Evolutionary conservation across 805 yeast species (phyloP), one percentile per base, ranked within the genome.

Genomic region (Hanseniaspora lachancei): DNA sequence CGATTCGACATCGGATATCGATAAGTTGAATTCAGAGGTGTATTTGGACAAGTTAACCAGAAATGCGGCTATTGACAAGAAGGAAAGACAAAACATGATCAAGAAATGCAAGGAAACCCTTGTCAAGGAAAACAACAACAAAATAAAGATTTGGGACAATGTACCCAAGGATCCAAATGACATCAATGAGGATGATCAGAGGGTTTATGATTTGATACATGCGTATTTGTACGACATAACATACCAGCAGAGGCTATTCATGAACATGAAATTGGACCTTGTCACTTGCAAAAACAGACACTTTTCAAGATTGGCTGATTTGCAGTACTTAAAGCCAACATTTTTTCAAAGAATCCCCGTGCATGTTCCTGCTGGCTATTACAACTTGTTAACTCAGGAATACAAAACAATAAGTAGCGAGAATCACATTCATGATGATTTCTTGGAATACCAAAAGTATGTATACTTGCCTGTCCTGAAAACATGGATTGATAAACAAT

Each of bases 271-370:
- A 38, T 48, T 70, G 21, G 60, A 64, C 8, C 47, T 75, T 3
- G 78, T 74, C 62, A 74, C 75, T 52, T 83, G 89, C 64, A 72
- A 84, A 58, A 82, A 82, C 65, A 70, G 74, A 52, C 89, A 84
- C 67, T 79, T 78, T 59, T 70, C 73, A 48, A 62, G 67, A 0
- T 62, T 72, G 50, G 68, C 72, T 0, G 79, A 78, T 57, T 53
- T 84, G 12, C 34, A 9, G 2, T 9, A 3, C 7, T 7, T 38
- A 15, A 34, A 44, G 20, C 32, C 46, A 20, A 46, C 56, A 16
- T 46, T 43, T 32, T 44, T 46, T 21, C 50, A 53, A n/a, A 44
- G 56, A 46, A 53, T 53, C 10, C 46, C 49, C 9, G 20, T 40
- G n/a, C 16, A 27, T 27, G 43, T 53, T 13, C 56, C 56, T 10